Percentiles rank a stretch among this genome's conserved stretches.
Evolutionary conservation across 2,329 filamentous ascomycete species (phyloP).

Genomic region (Colletotrichum kahawae): DNA sequence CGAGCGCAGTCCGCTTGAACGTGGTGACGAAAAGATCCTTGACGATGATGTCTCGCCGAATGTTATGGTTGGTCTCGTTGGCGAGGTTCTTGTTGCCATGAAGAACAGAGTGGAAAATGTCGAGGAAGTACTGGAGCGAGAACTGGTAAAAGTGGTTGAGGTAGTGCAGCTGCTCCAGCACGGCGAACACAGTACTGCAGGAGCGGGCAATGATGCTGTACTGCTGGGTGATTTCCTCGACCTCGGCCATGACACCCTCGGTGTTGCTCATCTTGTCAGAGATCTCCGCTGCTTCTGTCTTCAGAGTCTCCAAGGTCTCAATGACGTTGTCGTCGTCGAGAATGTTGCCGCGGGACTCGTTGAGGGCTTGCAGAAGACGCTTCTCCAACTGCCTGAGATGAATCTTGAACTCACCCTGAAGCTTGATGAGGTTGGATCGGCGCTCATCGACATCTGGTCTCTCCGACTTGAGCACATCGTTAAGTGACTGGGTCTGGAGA

Average conservation of each 20-base stretch:
- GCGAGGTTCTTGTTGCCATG: constrained; percentile 77
- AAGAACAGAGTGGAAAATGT: constrained; percentile 95
- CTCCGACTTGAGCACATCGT: constrained; percentile 97
- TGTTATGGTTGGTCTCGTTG: constrained; percentile 74
- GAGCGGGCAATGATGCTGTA: constrained; percentile 93
- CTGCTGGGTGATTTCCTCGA: constrained; percentile 92
- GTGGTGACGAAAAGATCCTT: constrained; percentile 89
- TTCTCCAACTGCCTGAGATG: constrained; percentile 96
- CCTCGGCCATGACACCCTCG: constrained; percentile 97
- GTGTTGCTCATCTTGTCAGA: constrained; percentile 96
- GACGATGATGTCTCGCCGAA: constrained; percentile 87
- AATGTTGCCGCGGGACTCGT: constrained; percentile 97
- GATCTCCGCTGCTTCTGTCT: constrained; percentile 96
- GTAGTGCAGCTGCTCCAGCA: constrained; percentile 95
- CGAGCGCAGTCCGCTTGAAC: constrained; percentile 92
- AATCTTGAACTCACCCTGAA: constrained; percentile 99
- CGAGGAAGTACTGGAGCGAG: constrained; percentile 95
- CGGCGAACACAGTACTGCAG: constrained; percentile 96
- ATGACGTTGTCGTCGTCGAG: constrained; percentile 98
- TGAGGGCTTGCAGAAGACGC: constrained; percentile 89
- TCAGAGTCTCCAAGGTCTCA: constrained; percentile 94
- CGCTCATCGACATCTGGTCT: constrained; percentile 96
- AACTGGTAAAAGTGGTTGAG: constrained; percentile 99
- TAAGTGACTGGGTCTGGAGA: constrained; percentile 95
- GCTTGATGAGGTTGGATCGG: constrained; percentile 95